Base-by-base conservation (phyloP, 495 filamentous ascomycete genomes). In the Daldinia childiae region DNA sequence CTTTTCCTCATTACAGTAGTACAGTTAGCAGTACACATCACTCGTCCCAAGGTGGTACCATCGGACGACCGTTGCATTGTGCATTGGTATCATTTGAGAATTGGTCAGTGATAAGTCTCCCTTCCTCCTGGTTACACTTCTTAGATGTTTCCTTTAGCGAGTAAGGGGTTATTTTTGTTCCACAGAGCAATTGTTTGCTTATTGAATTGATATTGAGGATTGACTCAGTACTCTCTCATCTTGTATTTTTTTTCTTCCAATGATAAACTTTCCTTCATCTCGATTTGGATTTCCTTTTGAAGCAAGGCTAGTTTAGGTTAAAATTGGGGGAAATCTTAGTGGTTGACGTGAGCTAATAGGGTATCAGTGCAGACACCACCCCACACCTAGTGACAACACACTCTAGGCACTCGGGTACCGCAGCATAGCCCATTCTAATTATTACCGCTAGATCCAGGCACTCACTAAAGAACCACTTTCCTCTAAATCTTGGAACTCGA, bases 341-440 rank as follows among this genome's bases (percentile, higher is more conserved):
- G 26, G 34, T 72, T 67, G 50, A 66, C 17, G 54, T 62, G 58
- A 64, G 41, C 71, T 73, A 73, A 73, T 69, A 58, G 59, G 66
- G 71, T 69, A 69, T 62, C 66, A 59, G 71, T 62, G 54, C 71
- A 73, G 71, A 62, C 66, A 73, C 66, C 50, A 61, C 65, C 65
- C 70, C 66, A 62, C 69, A 32, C 58, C 24, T 52, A 45, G 65
- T 69, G 71, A 69, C 71, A 73, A 69, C 71, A 43, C 71, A 73
- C 71, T 57, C 29, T 50, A 54, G 59, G 48, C 63, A 64, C 26
- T 45, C 38, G 41, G 62, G 59, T 59, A 71, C 50, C 32, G 59
- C 34, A 65, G 56, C 61, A 66, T 62, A 60, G 65, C 61, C 61
- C 65, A 69, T 69, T 73, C 66, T 66, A 64, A 39, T 48, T 50